Evolutionary conservation across 306 rosid genomes (phyloP), one percentile per base, ranked within the genome.

Genomic region (Comarum palustre): DNA sequence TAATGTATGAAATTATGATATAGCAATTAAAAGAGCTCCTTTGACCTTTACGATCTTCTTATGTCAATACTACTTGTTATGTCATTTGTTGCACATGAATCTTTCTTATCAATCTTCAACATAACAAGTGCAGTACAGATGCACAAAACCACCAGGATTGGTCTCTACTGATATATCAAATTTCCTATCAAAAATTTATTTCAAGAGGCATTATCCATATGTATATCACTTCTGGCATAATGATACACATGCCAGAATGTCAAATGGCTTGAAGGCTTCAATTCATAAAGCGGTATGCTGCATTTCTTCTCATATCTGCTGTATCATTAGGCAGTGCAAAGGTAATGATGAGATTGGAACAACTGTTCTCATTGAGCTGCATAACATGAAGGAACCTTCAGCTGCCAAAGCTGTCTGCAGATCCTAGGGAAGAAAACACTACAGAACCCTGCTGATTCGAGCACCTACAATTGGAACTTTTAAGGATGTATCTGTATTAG

Each of bases 391-490:
- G 45, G 39, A 72, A 58, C 43, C 75, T 71, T 32, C 3, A 17
- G n/a, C 39, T 38, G 65, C 51, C 16, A 20, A n/a, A 14, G 65
- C 11, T 58, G 11, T 59, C 65, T 22, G 74, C 51, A 55, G 64
- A 57, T 57, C 15, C 52, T 47, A 34, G 39, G 38, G 43, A 55
- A 32, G 39, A 55, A 75, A 47, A 51, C 72, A 75, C 75, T 87
- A 88, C 46, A 91, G 78, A 38, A 81, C 62, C 86, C 97, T 86
- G 79, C 89, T 69, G 42, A 90, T 85, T 71, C 97, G 89, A 75
- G 91, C 67, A 74, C 91, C 99, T 13, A 91, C 25, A 34, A 94
- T 77, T 8, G 74, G 84, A 65, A 65, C 67, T 66, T 81, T 67
- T 55, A 84, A 76, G 55, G 84, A 76, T 9, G 83, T 29, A 31